A percentile compares a stretch with the other conserved stretches of the same genome.
These are phyloP conservation scores for Xenoacremonium recifei DNA, from an alignment of 2,329 filamentous ascomycete genomes.

Conservation along the genomic window DNA sequence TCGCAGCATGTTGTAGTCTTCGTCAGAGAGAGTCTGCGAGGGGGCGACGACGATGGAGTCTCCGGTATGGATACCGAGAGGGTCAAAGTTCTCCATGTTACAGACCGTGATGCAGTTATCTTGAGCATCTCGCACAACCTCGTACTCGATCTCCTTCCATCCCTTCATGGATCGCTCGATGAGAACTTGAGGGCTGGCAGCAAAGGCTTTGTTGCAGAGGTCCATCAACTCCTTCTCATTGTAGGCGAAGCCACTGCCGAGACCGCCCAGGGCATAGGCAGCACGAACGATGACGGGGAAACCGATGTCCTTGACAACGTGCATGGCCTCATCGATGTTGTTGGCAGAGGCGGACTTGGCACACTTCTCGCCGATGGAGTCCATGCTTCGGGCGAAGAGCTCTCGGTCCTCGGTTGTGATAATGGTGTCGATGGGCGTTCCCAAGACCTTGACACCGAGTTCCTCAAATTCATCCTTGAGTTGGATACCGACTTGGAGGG, in stretches of 20 bases:
- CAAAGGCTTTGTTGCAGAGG: conserved; percentile 92
- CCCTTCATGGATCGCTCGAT: conserved; percentile 99
- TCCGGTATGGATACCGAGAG: conserved; percentile 94
- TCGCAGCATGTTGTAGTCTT: conserved; percentile 98
- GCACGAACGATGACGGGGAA: conserved; percentile 97
- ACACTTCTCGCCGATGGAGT: conserved; percentile 96
- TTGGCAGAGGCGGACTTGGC: conserved; percentile 94
- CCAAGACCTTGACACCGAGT: conserved; percentile 90
- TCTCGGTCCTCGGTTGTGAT: conserved; percentile 98
- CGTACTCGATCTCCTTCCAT: conserved; percentile 99
- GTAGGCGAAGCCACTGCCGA: conserved; percentile 94
- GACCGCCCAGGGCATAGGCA: conserved; percentile 90
- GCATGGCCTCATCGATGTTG: conserved; percentile 82
- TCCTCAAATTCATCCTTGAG: conserved; percentile 95
- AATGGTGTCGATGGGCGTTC: conserved; percentile 96
- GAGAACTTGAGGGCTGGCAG: conserved; percentile 90
- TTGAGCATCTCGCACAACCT: conserved; percentile 90
- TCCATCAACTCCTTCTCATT: conserved; percentile 79
- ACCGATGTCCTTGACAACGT: conserved; percentile 85
- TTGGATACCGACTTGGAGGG: conserved; percentile 93
- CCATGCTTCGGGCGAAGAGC: conserved; percentile 96
- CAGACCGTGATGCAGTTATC: conserved; percentile 99
- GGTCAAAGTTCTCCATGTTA: conserved; percentile 99
- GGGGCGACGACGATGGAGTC: conserved; percentile 98
- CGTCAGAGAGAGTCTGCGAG: conserved; percentile 92